These are phyloP conservation scores for Crepidotus sp. DNA, from an alignment of 1,284 basidiomycete species.

Conservation along the genomic window DNA sequence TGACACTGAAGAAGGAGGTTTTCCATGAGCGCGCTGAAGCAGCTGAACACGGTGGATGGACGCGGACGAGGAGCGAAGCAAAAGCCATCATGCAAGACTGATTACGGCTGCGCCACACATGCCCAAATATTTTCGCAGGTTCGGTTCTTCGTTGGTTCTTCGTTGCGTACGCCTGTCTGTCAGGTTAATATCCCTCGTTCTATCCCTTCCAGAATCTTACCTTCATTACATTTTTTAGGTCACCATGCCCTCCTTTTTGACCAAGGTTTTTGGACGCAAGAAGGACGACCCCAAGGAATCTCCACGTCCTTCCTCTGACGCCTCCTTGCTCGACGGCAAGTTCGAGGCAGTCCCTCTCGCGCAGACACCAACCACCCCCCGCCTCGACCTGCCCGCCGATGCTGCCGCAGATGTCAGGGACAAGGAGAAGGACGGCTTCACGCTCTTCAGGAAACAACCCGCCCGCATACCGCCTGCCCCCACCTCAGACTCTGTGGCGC, in stretches of 20 bases:
- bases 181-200: conserved; percentile 6
- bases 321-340: conserved; percentile 58
- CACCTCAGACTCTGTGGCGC: conserved; percentile 21
- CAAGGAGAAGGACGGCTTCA: conserved; percentile 33
- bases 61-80: not conserved
- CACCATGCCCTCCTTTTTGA: conserved; percentile 63
- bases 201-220: conserved; percentile 10
- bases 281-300: conserved; percentile 46
- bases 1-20: conserved; percentile 21
- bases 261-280: conserved; percentile 69
- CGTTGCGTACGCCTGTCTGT: no score
- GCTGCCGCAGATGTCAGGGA: conserved; percentile 26
- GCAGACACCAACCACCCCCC: conserved; percentile 37
- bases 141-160: no score
- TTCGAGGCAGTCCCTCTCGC: conserved; percentile 53
- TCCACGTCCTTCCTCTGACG: conserved; percentile 27
- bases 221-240: conserved; percentile 1
- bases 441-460: conserved; percentile 44
- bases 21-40: conserved; percentile 5
- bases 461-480: conserved; percentile 26
- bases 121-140: not conserved
- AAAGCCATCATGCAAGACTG: not conserved
- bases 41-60: conserved; percentile 1
- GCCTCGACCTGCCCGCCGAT: conserved; percentile 33
- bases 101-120: not conserved